A percentile compares a stretch with the other conserved stretches of the same genome.
Conservation (phyloP, 352 stramenopile genomes). For the Halophytophthora batemanensis region DNA sequence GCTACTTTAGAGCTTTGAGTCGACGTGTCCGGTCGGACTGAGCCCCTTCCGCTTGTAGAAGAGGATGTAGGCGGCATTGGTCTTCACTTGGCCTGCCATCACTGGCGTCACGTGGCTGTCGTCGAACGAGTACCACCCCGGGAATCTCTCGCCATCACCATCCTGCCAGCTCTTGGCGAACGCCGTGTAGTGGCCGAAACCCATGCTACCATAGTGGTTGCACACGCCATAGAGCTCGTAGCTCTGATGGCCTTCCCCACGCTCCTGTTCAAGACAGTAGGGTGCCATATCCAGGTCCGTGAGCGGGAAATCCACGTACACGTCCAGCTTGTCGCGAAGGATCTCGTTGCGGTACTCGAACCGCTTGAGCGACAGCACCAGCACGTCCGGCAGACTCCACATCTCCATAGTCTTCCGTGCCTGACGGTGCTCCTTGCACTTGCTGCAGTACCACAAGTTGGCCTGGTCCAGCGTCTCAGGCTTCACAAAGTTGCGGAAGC, state of each 20-base stretch:
- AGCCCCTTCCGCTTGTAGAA: slow-evolving; percentile 88
- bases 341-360: slow-evolving; percentile 88
- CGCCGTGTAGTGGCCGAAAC: slow-evolving; percentile 90
- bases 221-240: slow-evolving; percentile 90
- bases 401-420: slow-evolving; percentile 81
- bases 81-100: slow-evolving; percentile 61
- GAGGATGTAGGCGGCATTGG: slow-evolving; percentile 84
- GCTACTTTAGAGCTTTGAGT: too few relatives aligned
- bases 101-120: slow-evolving; percentile 70
- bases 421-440: slow-evolving; percentile 76
- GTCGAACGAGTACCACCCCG: slow-evolving; percentile 84
- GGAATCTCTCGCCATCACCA: slow-evolving; percentile 47
- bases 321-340: slow-evolving; percentile 79
- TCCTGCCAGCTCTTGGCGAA: slow-evolving; percentile 74
- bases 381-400: slow-evolving; percentile 74
- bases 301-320: slow-evolving; percentile 86
- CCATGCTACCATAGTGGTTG: slow-evolving; percentile 90
- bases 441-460: slow-evolving; percentile 85
- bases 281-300: slow-evolving; percentile 76
- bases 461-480: slow-evolving; percentile 76
- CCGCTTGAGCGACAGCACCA: slow-evolving; percentile 86
- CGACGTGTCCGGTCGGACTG: too few relatives aligned
- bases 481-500: slow-evolving; percentile 85
- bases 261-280: slow-evolving; percentile 66
- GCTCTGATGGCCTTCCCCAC: slow-evolving; percentile 33